Base-by-base conservation (phyloP, 2,329 filamentous ascomycete species). In the Pezicula radicicola region DNA sequence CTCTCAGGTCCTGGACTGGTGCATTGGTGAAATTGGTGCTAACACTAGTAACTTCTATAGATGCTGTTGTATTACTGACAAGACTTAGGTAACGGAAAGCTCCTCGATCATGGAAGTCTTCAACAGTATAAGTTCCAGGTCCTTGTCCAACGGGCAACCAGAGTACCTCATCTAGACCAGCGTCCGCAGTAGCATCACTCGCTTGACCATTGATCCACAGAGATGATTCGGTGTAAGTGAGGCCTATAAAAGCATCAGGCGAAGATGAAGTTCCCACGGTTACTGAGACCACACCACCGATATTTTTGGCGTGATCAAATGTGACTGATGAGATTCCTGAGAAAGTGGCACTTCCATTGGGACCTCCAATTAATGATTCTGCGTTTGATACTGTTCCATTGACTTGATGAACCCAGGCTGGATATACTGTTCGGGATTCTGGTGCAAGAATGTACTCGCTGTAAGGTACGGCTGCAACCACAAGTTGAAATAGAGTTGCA, bases 131-230 rank as follows among this genome's bases (percentile, higher is more conserved):
- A 2, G 53, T 58, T 0, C 75, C 73, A 9, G 55, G 43, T 4
- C 67, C 64, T 33, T 54, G 40, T 4, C 53, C 57, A 5, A 69
- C 67, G 2, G 70, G 58, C 49, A 79, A 77, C 75, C 75, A 80
- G 0, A 80, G 65, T 0, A 71, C 68, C 46, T 74, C 70, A 45
- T 80, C 77, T 10, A 75, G 68, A 0, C 72, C 75, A 4, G 68
- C 66, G 47, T 76, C 72, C 3, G 68, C 68, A 1, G 73, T 78
- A 1, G 72, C 73, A 60, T 80, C 77, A 52, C 71, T 70, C 7
- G 64, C 69, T 27, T 70, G 58, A 3, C 68, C 70, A 36, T 70
- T 77, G 43, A 81, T 75, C 75, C 75, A 82, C 2, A 78, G 55
- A 21, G 55, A 66, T 2, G 64, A 68, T 52, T 75, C 71, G 0